Conservation (phyloP, 257 asterid species). For the Capsicum baccatum region DNA sequence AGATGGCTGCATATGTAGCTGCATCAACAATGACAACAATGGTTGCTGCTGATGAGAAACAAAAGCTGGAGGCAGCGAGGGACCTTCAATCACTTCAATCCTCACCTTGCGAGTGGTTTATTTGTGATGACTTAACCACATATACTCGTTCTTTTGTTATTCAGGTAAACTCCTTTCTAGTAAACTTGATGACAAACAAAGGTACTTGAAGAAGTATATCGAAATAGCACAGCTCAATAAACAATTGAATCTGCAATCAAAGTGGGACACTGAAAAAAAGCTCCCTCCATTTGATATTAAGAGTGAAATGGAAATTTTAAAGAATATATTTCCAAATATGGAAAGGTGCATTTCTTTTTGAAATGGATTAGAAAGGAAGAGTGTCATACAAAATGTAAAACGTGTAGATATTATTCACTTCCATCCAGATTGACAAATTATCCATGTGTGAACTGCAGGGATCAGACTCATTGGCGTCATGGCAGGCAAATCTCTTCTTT, state of each 20-base stretch:
- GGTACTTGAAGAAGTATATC: neutral
- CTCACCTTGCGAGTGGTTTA: conserved; percentile 92
- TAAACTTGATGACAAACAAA: neutral
- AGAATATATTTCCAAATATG: neutral
- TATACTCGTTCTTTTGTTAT: conserved; percentile 77
- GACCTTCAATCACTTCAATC: conserved; percentile 84
- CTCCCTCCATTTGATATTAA: neutral
- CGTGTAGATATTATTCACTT: neutral
- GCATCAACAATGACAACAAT: conserved; percentile 88
- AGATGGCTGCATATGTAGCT: conserved; percentile 78
- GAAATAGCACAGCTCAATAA: neutral
- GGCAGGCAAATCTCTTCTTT: conserved; percentile 93
- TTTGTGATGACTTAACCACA: conserved; percentile 71
- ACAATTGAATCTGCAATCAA: neutral
- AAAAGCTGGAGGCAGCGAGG: conserved; percentile 76
- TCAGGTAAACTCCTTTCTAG: conserved; percentile 56
- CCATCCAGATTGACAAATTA: conserved; percentile 31
- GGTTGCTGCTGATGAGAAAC: conserved; percentile 80
- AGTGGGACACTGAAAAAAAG: neutral
- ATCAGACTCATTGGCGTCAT: conserved; percentile 83
- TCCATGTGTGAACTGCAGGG: conserved; percentile 55
- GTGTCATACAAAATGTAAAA: neutral
- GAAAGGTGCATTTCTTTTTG: neutral
- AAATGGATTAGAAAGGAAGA: neutral
- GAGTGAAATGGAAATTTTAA: neutral